Evolutionary conservation across 176 grass and related monocot species (phyloP).

Genomic region (Oryza glumipatula): DNA sequence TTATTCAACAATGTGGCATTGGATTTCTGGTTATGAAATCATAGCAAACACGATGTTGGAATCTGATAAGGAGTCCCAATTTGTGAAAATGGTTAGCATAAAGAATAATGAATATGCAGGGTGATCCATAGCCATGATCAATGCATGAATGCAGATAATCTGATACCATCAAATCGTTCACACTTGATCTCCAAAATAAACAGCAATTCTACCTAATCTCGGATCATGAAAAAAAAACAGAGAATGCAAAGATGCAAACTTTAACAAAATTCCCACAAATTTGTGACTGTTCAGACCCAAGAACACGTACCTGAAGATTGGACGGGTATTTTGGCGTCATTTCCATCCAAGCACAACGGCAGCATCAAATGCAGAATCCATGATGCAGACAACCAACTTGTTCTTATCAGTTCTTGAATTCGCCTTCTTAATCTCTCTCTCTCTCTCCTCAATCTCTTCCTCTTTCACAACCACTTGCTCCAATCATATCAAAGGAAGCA

Average conservation of each 20-base stretch:
- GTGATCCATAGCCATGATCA: not conserved
- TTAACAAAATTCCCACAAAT: not conserved
- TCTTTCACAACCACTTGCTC: not conserved
- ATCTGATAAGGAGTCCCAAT: not conserved
- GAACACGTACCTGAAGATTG: slow-evolving; percentile 38
- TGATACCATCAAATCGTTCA: slow-evolving; percentile 3
- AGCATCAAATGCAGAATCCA: slow-evolving; percentile 42
- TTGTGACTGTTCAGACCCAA: not conserved
- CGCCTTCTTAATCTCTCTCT: not conserved
- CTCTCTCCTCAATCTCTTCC: not conserved
- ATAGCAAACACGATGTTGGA: not conserved
- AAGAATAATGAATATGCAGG: not conserved
- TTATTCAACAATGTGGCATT: slow-evolving; percentile 6
- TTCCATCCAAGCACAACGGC: not conserved
- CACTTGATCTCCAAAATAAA: not conserved
- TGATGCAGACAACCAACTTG: slow-evolving; percentile 25
- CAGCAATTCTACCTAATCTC: not conserved
- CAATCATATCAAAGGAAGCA: slow-evolving; percentile 12
- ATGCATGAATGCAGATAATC: slow-evolving; percentile 4
- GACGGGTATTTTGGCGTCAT: slow-evolving; percentile 17
- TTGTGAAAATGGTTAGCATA: not conserved
- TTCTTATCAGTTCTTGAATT: not conserved
- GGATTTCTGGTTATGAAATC: not conserved
- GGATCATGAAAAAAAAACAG: not conserved
- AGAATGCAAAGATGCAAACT: not conserved